Conservation (phyloP, 192 early-diverging fungal genomes). For the Phlyctochytrium planicorne region DNA sequence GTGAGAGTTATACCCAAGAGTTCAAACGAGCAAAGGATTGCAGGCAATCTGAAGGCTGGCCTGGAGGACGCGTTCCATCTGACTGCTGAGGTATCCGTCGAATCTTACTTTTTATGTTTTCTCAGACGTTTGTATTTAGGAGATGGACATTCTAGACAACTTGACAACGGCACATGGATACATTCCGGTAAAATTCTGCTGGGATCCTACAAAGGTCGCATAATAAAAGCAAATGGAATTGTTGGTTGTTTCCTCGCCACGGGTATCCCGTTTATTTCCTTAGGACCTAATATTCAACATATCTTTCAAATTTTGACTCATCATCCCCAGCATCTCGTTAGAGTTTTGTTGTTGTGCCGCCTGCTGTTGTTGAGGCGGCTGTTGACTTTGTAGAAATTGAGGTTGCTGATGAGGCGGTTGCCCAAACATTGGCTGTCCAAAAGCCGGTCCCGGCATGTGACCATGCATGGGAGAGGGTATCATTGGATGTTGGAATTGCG, state of each 20-base stretch:
- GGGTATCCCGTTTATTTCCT: no score
- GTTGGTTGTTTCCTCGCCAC: no score
- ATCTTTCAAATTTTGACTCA: neutral
- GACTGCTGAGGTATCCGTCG: neutral
- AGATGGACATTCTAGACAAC: constrained; percentile 16
- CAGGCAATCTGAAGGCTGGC: constrained; percentile 37
- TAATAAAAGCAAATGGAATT: no score
- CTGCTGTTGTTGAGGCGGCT: neutral
- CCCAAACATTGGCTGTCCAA: neutral
- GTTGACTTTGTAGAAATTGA: neutral
- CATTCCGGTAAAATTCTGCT: constrained; percentile 32
- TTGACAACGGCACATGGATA: constrained; percentile 12
- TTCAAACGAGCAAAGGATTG: constrained; percentile 19
- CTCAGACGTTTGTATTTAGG: neutral
- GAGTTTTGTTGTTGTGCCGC: neutral
- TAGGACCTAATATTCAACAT: neutral
- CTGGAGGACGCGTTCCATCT: constrained; percentile 8
- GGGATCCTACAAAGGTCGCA: constrained; percentile 33
- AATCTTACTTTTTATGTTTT: neutral
- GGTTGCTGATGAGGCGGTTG: neutral
- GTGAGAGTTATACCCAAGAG: constrained; percentile 38
- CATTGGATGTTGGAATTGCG: neutral
- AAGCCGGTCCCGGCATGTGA: neutral
- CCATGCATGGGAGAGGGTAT: neutral
- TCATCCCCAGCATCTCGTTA: neutral